Evolutionary conservation across 225 moss, liverwort and hornwort genomes (phyloP).

Genomic region (Ulota crispa): DNA sequence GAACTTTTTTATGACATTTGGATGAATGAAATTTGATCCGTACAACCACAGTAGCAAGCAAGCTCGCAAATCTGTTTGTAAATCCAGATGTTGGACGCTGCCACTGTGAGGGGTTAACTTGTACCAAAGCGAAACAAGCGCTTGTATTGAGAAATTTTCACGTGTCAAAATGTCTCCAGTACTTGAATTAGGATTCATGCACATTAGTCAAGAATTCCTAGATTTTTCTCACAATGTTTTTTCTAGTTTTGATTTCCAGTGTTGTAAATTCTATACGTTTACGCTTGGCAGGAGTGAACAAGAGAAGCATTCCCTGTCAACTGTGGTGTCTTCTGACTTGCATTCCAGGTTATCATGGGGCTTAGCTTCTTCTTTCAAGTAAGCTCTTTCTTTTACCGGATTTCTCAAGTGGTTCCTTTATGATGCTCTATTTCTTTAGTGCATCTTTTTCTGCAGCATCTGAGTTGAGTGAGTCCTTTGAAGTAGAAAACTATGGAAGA

Average conservation of each 20-base stretch:
- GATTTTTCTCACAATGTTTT: neutral
- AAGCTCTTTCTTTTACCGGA: neutral
- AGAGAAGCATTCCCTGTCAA: conserved; percentile 54
- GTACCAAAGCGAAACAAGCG: neutral
- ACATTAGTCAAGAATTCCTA: neutral
- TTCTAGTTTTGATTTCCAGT: conserved; percentile 3
- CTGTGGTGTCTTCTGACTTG: conserved; percentile 56
- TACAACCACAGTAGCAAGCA: too few relatives aligned
- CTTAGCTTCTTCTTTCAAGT: conserved; percentile 50
- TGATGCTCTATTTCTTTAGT: neutral
- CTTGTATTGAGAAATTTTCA: neutral
- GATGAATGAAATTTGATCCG: too few relatives aligned
- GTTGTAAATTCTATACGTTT: neutral
- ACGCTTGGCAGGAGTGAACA: conserved; percentile 38
- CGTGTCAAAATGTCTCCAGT: neutral
- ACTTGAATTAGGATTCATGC: neutral
- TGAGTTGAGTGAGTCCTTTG: neutral
- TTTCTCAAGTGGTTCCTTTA: neutral
- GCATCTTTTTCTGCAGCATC: neutral
- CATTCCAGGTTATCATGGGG: conserved; percentile 62
- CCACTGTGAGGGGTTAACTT: too few relatives aligned
- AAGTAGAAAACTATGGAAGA: neutral
- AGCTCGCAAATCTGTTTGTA: too few relatives aligned
- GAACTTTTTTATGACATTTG: too few relatives aligned
- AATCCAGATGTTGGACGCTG: too few relatives aligned